These are phyloP conservation scores for Fennellomyces sp. DNA, from an alignment of 371 early-diverging fungal genomes.

Conservation along the genomic window DNA sequence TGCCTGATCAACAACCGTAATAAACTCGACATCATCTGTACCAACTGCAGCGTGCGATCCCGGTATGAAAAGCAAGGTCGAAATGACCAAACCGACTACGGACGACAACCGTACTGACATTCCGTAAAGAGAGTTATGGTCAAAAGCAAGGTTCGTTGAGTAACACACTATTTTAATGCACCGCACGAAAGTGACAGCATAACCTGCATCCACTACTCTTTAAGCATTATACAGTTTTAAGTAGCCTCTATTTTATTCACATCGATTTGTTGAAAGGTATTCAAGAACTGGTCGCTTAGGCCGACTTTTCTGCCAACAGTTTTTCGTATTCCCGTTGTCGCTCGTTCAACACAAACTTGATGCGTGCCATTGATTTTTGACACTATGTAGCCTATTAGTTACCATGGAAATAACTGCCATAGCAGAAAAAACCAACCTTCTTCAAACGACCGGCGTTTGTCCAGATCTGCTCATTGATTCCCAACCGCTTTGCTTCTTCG, in stretches of 20 bases:
- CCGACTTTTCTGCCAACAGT: slow-evolving; percentile 34
- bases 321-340: slow-evolving; percentile 74
- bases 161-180: neutral
- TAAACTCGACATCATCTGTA: slow-evolving; percentile 9
- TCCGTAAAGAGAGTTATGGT: neutral
- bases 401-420: neutral
- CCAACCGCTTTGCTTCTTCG: slow-evolving; percentile 80
- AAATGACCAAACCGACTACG: slow-evolving; percentile 2
- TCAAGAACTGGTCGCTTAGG: too few relatives aligned
- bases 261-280: too few relatives aligned
- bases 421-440: slow-evolving; percentile 55
- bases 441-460: slow-evolving; percentile 73
- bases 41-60: neutral
- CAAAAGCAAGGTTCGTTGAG: neutral
- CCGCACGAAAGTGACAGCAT: too few relatives aligned
- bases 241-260: neutral
- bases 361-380: slow-evolving; percentile 92
- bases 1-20: slow-evolving; percentile 20
- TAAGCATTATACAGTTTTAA: neutral
- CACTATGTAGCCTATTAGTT: slow-evolving; percentile 50
- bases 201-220: too few relatives aligned
- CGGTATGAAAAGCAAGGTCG: neutral
- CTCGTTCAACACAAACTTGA: slow-evolving; percentile 92
- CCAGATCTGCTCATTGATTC: slow-evolving; percentile 64
- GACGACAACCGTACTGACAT: slow-evolving; percentile 3